Base-by-base conservation (phyloP, 495 filamentous ascomycete species). In the Echria macrotheca region DNA sequence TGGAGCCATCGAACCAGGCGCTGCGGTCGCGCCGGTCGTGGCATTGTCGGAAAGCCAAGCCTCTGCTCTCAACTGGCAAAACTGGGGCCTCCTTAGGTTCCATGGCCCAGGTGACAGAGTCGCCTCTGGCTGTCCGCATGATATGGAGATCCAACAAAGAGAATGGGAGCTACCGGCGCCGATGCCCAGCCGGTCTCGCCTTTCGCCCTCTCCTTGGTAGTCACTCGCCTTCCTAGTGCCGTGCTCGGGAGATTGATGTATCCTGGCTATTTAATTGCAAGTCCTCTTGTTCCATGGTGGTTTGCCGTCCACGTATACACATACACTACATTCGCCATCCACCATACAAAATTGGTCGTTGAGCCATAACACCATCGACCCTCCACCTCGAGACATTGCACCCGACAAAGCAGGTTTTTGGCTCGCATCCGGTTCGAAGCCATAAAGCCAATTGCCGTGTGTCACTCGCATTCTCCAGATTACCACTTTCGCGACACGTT, bases 61-160 rank as follows among this genome's bases (percentile, higher is more conserved):
- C 28, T 12, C 24, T 31, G n/a, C n/a, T n/a, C n/a, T n/a, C n/a
- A n/a, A n/a, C n/a, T n/a, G n/a, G n/a, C n/a, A 15, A 44, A 28
- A 44, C 42, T 31, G 42, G 42, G 42, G 42, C 42, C 15, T 15
- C 15, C 18, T 21, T 21, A 22, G 17, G 24, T 23, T 24, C 25
- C n/a, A 31, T n/a, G n/a, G 26, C 9, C 26, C 42, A 44, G 42
- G 42, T 44, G 42, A 44, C 42, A 44, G 21, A 17, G 17, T 41
- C 38, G 38, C 38, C 38, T 24, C 24, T 21, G 18, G 12, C 38
- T 25, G 25, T 44, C 41, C 41, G 41, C 42, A 31, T 32, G 25
- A 44, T 44, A 26, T 24, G 6, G 6, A 32, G 42, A n/a, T n/a
- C n/a, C 3, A 41, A 41, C 38, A 41, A 41, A 41, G 38, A 21